A percentile compares a stretch with the other conserved stretches of the same genome.
Evolutionary conservation across 805 yeast species (phyloP).

Genomic region (Saccharomycopsis sp.): DNA sequence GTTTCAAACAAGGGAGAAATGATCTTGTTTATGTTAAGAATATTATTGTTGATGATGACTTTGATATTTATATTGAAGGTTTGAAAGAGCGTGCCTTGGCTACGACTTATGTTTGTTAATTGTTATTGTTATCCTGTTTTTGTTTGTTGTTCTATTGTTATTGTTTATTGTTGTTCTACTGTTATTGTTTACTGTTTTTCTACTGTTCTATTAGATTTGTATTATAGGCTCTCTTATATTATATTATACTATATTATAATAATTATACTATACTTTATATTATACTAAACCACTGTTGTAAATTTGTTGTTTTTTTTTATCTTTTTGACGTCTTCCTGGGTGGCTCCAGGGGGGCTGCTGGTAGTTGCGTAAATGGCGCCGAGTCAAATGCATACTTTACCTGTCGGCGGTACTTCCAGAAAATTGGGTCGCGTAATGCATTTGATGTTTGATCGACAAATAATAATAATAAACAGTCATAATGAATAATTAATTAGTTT

Average conservation of each 20-base stretch:
- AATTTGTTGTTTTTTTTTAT: too few relatives aligned
- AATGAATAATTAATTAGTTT: too few relatives aligned
- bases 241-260: conserved; percentile 5
- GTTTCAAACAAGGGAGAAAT: conserved; percentile 2
- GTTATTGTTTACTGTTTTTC: neutral
- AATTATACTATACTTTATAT: neutral
- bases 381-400: too few relatives aligned
- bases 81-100: neutral
- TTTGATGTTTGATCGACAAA: too few relatives aligned
- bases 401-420: too few relatives aligned
- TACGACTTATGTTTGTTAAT: neutral
- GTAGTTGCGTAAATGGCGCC: too few relatives aligned
- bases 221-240: neutral
- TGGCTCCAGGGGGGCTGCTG: too few relatives aligned
- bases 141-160: neutral
- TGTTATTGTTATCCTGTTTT: neutral
- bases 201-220: neutral
- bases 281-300: too few relatives aligned
- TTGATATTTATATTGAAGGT: conserved; percentile 3
- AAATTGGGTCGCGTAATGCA: too few relatives aligned
- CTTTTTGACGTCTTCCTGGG: too few relatives aligned
- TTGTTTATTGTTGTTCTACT: neutral
- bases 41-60: conserved; percentile 9
- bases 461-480: too few relatives aligned
- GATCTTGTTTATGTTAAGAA: neutral